Evolutionary conservation across 2,329 filamentous ascomycete genomes (phyloP), one percentile per base, ranked within the genome.

Genomic region (Alternaria panax): DNA sequence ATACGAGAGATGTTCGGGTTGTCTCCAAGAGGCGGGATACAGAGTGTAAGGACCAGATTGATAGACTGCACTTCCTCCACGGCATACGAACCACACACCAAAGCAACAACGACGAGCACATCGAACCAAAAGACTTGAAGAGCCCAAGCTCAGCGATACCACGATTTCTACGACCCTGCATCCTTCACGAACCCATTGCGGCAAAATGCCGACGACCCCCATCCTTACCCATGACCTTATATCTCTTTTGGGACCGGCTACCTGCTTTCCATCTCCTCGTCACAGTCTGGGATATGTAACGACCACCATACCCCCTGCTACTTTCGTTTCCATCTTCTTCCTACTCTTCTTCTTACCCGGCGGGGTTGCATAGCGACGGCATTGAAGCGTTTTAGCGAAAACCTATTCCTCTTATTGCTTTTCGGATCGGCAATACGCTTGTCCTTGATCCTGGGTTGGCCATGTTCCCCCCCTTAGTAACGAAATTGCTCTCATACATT

Each of bases 1-100:
- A 18, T 81, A 82, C 57, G 79, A 80, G 25, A 70, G 80, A n/a
- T 82, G 80, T 68, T 75, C 65, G 7, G 72, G 63, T 50, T 82
- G 80, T 64, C 67, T 82, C 54, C 73, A 74, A 14, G 80, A 81
- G 56, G 76, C 71, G n/a, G 79, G 79, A 20, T 82, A 75, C 60
- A 66, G 67, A 59, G 65, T 64, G 18, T 67, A 60, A 50, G 45
- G n/a, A 40, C 27, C 27, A 24, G 12, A 27, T 18, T 34, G 20
- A 36, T 34, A 34, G 34, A 55, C 42, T 34, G 11, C 30, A 36
- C 42, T 48, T 32, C 24, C 40, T 12, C 25, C 11, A 22, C 45
- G 12, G 45, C 20, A 34, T 48, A 14, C 27, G 30, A 20, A 32
- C 32, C 24, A 28, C 27, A 70, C 58, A 64, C 59, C 61, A 43